Evolutionary conservation across 2,329 filamentous ascomycete genomes (phyloP).

Genomic region (Trichoderma sp.): DNA sequence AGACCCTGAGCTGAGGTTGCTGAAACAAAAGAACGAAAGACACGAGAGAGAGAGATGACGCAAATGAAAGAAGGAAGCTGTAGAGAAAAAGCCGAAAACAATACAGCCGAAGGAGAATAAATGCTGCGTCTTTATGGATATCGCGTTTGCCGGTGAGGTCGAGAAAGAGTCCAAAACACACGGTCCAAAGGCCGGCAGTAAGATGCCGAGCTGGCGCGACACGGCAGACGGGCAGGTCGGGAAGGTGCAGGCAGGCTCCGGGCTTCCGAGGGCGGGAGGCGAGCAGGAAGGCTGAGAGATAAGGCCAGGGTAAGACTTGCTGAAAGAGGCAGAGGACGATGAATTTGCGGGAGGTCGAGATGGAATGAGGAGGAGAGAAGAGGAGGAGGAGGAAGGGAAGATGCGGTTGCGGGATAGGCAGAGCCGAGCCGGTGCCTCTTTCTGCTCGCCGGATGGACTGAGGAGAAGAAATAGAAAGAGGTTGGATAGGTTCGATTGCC

Average conservation of each 20-base stretch:
- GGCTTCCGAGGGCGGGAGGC: conserved; percentile 2
- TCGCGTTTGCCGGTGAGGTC: conserved; percentile 4
- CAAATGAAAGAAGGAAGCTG: background rate
- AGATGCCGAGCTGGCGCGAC: conserved; percentile 33
- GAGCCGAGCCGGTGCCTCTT: background rate
- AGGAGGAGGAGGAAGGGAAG: background rate
- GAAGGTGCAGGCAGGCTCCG: conserved; percentile 29
- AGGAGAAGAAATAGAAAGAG: background rate
- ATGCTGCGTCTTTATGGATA: conserved; percentile 20
- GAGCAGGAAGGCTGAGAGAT: background rate
- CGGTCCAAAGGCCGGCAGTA: conserved; percentile 29
- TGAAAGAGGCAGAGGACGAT: background rate
- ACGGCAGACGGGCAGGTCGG: conserved; percentile 30
- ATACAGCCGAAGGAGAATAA: conserved; percentile 24
- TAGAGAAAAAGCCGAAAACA: conserved; percentile 3
- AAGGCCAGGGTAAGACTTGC: background rate
- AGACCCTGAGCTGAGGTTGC: too few relatives aligned
- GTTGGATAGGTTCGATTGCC: background rate
- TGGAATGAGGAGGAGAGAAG: conserved; percentile 4
- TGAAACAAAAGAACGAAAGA: background rate
- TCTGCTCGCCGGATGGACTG: background rate
- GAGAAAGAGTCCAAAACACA: conserved; percentile 14
- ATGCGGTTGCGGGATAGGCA: conserved; percentile 12
- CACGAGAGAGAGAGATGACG: background rate
- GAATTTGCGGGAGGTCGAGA: background rate